These are phyloP conservation scores for Falciphora oryzae DNA, from an alignment of 2,329 filamentous ascomycete species.

Conservation along the genomic window DNA sequence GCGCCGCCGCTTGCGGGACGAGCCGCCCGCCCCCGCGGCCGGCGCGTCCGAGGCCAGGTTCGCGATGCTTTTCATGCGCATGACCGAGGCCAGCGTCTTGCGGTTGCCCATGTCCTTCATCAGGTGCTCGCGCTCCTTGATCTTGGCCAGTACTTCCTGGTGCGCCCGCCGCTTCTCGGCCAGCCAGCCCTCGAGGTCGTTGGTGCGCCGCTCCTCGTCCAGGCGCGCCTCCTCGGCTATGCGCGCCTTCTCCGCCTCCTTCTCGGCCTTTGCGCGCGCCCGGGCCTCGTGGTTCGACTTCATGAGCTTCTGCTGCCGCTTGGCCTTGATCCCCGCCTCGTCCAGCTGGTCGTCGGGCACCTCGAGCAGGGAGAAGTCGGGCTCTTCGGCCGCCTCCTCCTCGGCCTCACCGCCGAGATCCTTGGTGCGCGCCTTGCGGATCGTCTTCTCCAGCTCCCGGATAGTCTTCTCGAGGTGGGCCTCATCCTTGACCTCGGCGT, in stretches of 20 bases:
- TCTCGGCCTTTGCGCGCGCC: conserved; percentile 90
- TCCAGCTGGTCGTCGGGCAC: conserved; percentile 88
- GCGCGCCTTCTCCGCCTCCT: conserved; percentile 84
- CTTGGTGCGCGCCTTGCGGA: conserved; percentile 86
- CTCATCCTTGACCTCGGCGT: conserved; percentile 90
- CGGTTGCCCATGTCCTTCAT: conserved; percentile 94
- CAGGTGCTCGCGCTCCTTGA: conserved; percentile 88
- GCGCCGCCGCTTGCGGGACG: conserved; percentile 71
- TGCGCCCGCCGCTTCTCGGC: conserved; percentile 72
- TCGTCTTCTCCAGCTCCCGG: conserved; percentile 83
- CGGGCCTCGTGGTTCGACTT: conserved; percentile 94
- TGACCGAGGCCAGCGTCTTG: conserved; percentile 92
- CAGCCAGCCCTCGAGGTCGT: conserved; percentile 81
- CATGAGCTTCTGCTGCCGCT: conserved; percentile 84
- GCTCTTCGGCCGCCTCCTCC: conserved; percentile 71
- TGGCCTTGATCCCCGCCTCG: conserved; percentile 84
- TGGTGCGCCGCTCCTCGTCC: conserved; percentile 78
- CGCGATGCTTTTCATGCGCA: conserved; percentile 96
- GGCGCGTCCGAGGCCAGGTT: conserved; percentile 90
- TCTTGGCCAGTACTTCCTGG: conserved; percentile 65
- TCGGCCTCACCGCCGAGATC: conserved; percentile 80
- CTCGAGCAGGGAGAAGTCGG: conserved; percentile 83
- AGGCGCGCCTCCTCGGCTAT: conserved; percentile 75
- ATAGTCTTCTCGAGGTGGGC: conserved; percentile 76
- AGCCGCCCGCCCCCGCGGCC: conserved; percentile 74